Evolutionary conservation across 176 grass and related monocot genomes (phyloP), one percentile per base, ranked within the genome.

Genomic region (Leersia perrieri): DNA sequence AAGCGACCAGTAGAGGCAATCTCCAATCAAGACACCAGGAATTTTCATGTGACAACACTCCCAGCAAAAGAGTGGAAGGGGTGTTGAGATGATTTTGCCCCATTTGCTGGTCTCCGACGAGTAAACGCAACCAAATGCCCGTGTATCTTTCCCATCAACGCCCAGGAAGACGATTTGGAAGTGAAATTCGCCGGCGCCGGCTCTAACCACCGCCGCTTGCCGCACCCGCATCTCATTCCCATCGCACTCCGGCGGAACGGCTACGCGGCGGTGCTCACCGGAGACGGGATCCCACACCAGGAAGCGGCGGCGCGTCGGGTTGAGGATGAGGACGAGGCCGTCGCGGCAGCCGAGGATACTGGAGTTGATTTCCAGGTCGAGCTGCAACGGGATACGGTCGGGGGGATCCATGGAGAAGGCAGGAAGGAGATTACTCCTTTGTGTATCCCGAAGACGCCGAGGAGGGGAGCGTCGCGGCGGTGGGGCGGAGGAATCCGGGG

Each of bases 341-440:
- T 83, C 70, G 32, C 70, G 81, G 70, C 70, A 83, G 60, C 81
- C 60, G 10, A 66, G 31, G 22, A 83, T 15, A 11, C 42, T 45
- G n/a, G n/a, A n/a, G 41, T 49, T 32, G 40, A 5, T 40, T 18
- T 42, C 70, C 2, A 28, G 27, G 15, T 49, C 5, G 18, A 67
- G 60, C 70, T 60, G 61, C 71, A 75, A 1, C 3, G 71, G 61
- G 33, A 75, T 16, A 2, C 41, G 32, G 2, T 83, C 81, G n/a
- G 42, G 60, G 10, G 60, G 32, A 6, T 74, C 71, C 32, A 27
- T 42, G 31, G 71, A 3, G 10, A 31, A 10, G 70, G 74, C 64
- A 18, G n/a, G n/a, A n/a, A n/a, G n/a, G n/a, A n/a, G n/a, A n/a
- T n/a, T n/a, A n/a, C n/a, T n/a, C n/a, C n/a, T n/a, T 3, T 9